Conservation (phyloP, 495 filamentous ascomycete species). For the Xylaria palmicola region DNA sequence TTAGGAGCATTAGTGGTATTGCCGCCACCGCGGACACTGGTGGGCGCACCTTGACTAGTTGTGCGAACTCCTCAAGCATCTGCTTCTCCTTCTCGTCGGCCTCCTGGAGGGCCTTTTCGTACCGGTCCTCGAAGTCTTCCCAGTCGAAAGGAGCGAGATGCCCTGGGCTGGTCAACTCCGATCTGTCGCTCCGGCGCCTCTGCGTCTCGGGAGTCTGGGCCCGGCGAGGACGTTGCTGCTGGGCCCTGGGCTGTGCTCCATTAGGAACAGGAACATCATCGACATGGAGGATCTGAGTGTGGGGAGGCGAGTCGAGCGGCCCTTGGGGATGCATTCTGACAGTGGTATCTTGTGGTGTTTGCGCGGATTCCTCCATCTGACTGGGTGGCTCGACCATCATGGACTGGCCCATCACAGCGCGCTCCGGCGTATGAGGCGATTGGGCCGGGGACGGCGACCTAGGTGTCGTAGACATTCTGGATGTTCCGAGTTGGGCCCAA, state of each 20-base stretch:
- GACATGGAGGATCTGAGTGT: slow-evolving; percentile 34
- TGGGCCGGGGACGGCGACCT: slow-evolving; percentile 24
- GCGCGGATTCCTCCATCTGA: slow-evolving; percentile 22
- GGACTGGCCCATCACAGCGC: slow-evolving; percentile 24
- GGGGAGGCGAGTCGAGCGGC: slow-evolving; percentile 28
- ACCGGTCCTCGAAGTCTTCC: slow-evolving; percentile 65
- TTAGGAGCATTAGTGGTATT: slow-evolving; percentile 4
- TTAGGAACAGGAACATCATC: slow-evolving; percentile 43
- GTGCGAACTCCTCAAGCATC: slow-evolving; percentile 62
- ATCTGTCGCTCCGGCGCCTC: slow-evolving; percentile 30
- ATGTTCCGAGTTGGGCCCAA: neutral
- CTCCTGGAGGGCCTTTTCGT: slow-evolving; percentile 57
- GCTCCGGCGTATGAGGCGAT: slow-evolving; percentile 19
- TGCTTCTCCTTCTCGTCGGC: slow-evolving; percentile 59
- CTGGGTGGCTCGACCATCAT: slow-evolving; percentile 34
- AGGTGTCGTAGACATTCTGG: slow-evolving; percentile 30
- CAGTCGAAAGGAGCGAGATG: slow-evolving; percentile 58
- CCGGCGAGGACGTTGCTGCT: slow-evolving; percentile 24
- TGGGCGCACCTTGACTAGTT: slow-evolving; percentile 56
- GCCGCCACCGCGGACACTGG: neutral
- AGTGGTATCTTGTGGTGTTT: slow-evolving; percentile 22
- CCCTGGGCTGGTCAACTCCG: slow-evolving; percentile 42
- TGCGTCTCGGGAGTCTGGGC: slow-evolving; percentile 27
- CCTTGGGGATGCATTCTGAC: slow-evolving; percentile 33
- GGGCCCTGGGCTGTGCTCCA: slow-evolving; percentile 1